Percentiles rank a stretch among this genome's conserved stretches.
Evolutionary conservation across 139 green algal genomes (phyloP).

Genomic region (Desmodesmus armatus): DNA sequence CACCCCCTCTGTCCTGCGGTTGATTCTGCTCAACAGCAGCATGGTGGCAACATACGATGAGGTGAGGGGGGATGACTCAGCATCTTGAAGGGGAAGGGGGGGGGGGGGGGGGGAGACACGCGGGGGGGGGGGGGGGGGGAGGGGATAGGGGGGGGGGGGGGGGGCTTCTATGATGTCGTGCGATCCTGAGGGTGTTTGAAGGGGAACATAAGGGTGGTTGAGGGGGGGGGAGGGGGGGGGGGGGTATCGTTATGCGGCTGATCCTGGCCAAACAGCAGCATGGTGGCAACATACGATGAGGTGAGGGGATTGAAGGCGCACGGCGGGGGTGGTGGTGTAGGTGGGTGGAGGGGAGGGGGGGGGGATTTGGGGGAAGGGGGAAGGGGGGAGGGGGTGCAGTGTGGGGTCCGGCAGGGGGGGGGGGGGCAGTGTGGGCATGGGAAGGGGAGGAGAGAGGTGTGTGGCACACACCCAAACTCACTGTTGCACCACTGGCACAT

Average conservation of each 20-base stretch:
- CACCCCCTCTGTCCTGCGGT: constrained; percentile 71
- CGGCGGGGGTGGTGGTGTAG: too few species aligned
- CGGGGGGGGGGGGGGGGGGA: too few species aligned
- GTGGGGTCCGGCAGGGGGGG: too few species aligned
- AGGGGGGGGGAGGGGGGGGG: constrained; percentile 85
- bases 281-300: constrained; percentile 91
- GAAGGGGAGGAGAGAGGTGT: too few species aligned
- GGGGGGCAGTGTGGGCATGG: too few species aligned
- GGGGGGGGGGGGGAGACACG: neutral
- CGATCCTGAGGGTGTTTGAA: constrained; percentile 62
- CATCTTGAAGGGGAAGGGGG: neutral
- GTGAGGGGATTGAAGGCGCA: too few species aligned
- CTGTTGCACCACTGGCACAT: too few species aligned
- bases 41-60: constrained; percentile 92
- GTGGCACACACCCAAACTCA: too few species aligned
- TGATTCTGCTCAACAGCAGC: constrained; percentile 33
- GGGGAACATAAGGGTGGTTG: constrained; percentile 69
- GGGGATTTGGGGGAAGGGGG: too few species aligned
- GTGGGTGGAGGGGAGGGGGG: too few species aligned
- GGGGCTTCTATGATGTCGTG: constrained; percentile 82
- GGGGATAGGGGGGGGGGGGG: constrained; percentile 76
- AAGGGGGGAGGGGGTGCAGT: too few species aligned
- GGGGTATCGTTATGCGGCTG: constrained; percentile 68
- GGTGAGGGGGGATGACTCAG: constrained; percentile 68
- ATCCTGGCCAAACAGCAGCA: constrained; percentile 46